These are phyloP conservation scores for Evernia prunastri DNA, from an alignment of 495 filamentous ascomycete genomes.

Conservation along the genomic window DNA sequence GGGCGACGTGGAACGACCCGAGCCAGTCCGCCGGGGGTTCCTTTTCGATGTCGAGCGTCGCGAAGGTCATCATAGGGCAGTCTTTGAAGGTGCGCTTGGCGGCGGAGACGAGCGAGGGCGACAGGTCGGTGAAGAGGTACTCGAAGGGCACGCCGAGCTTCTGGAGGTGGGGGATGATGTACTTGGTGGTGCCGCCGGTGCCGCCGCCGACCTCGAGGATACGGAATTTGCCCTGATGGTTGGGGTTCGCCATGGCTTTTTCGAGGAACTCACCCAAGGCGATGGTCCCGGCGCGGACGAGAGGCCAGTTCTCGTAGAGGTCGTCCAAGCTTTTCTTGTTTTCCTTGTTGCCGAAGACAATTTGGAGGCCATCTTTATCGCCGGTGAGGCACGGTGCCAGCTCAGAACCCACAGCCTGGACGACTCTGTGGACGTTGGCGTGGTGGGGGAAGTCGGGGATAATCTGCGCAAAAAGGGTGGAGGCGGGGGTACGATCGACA, in stretches of 20 bases:
- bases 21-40: constrained; percentile 20
- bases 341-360: constrained; percentile 33
- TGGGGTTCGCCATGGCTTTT: constrained; percentile 11
- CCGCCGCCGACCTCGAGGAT: constrained; percentile 38
- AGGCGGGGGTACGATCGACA: constrained; percentile 10
- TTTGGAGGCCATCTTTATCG: constrained; percentile 27
- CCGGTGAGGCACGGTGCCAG: constrained; percentile 35
- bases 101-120: too few relatives aligned
- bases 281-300: constrained; percentile 23
- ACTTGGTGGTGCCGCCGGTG: constrained; percentile 38
- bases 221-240: constrained; percentile 16
- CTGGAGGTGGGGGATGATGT: constrained; percentile 27
- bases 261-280: constrained; percentile 23
- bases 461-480: constrained; percentile 11
- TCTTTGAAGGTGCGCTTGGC: too few relatives aligned
- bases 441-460: constrained; percentile 26
- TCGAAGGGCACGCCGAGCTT: constrained; percentile 25
- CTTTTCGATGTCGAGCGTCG: constrained; percentile 34
- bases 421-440: constrained; percentile 28
- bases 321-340: constrained; percentile 29
- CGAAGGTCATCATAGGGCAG: too few relatives aligned
- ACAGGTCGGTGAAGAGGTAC: too few relatives aligned
- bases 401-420: constrained; percentile 28
- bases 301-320: constrained; percentile 32
- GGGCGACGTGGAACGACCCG: constrained; percentile 31